Base-by-base conservation (phyloP, 257 asterid species). In the Prunella vulgaris region DNA sequence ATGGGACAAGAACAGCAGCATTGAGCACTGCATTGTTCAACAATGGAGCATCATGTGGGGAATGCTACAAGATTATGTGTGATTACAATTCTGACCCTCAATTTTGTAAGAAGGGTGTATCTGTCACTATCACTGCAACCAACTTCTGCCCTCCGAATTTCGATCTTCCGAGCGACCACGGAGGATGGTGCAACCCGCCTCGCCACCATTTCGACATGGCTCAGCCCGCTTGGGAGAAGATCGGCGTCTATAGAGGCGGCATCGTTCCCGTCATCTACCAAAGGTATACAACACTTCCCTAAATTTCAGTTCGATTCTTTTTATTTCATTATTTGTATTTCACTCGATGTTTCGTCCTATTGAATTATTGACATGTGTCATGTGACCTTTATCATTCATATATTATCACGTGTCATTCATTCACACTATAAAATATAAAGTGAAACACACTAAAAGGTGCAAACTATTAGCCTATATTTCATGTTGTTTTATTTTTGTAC, bases 161-260 rank as follows among this genome's bases (percentile, higher is more conserved):
- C 18, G 82, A 74, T 53, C 86, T 80, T 33, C 86, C 93, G 0
- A 84, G 86, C 54, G 81, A 84, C 76, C 77, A 84, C 27, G 93
- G 90, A 0, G 93, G 93, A 7, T 84, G 93, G 93, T 86, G 93
- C 81, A 86, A 84, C 78, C 90, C 88, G 3, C 93, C 88, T 9
- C 84, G 86, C 5, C 84, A 79, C 53, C 93, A 86, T 40, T 84
- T 86, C 44, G 93, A 86, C 81, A 86, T 86, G 93, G 88, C 93
- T 44, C 81, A 86, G 42, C 93, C 93, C 1, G 90, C 90, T 17
- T 86, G 89, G 88, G 85, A 82, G 56, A 81, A 84, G 57, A 86
- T 86, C 60, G 90, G 83, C 18, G 82, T 86, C 38, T 86, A 86
- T 25, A 70, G 49, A 33, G 90, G 86, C 8, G 93, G 93, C 14